Conservation (phyloP, 306 rosid genomes). For the Cucurbita maxima region DNA sequence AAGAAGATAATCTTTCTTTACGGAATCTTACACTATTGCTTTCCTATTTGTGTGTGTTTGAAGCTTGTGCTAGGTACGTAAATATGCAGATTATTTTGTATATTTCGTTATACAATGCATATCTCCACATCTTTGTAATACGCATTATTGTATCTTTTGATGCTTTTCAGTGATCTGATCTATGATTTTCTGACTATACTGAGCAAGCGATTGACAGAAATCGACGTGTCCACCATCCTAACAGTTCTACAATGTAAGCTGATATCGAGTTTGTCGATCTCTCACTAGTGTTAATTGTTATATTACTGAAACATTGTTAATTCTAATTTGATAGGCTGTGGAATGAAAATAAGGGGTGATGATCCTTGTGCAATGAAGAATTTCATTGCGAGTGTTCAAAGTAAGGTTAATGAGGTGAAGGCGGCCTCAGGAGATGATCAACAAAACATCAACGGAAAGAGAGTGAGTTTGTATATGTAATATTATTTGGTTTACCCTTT, state of each 20-base stretch:
- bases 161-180: slow-evolving; percentile 64
- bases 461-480: slow-evolving; percentile 39
- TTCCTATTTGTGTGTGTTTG: slow-evolving; percentile 67
- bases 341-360: slow-evolving; percentile 89
- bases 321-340: slow-evolving; percentile 50
- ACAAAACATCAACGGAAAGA: slow-evolving; percentile 37
- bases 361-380: slow-evolving; percentile 78
- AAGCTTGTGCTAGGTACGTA: slow-evolving; percentile 70
- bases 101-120: neutral
- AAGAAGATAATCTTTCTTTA: slow-evolving; percentile 73
- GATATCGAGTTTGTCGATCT: neutral
- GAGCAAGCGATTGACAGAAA: neutral
- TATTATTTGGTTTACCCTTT: neutral
- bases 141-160: slow-evolving; percentile 10
- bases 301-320: neutral
- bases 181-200: slow-evolving; percentile 37
- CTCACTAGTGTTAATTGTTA: neutral
- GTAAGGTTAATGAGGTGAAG: slow-evolving; percentile 54
- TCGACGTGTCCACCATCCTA: neutral
- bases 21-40: slow-evolving; percentile 68
- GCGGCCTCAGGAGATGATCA: slow-evolving; percentile 30
- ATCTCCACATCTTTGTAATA: slow-evolving; percentile 11
- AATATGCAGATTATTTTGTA: neutral
- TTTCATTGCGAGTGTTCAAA: slow-evolving; percentile 61
- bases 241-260: slow-evolving; percentile 29